Evolutionary conservation across 2,329 filamentous ascomycete species (phyloP).

Genomic region (Cryphonectria carpinicola): DNA sequence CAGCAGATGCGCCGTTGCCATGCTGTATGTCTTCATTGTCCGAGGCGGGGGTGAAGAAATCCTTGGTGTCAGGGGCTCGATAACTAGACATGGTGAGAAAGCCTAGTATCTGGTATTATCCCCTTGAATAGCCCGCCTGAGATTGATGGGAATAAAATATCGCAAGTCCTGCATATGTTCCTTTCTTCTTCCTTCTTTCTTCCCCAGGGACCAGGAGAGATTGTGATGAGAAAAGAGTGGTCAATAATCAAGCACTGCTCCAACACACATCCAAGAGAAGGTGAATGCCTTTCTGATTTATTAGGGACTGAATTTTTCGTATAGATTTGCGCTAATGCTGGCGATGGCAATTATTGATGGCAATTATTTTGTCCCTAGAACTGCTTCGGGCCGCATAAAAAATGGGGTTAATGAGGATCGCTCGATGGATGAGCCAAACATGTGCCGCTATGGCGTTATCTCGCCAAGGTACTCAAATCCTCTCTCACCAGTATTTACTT

Average conservation of each 20-base stretch:
- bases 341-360: neutral
- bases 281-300: neutral
- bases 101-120: neutral
- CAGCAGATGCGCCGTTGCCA: slow-evolving; percentile 8
- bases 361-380: neutral
- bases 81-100: slow-evolving; percentile 14
- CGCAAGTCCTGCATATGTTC: neutral
- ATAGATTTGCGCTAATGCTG: neutral
- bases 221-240: neutral
- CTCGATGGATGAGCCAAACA: slow-evolving; percentile 13
- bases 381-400: slow-evolving; percentile 3
- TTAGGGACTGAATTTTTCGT: neutral
- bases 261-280: too few relatives aligned
- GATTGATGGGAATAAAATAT: neutral
- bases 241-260: neutral
- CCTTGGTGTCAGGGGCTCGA: slow-evolving; percentile 18
- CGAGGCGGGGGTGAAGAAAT: neutral
- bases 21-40: slow-evolving; percentile 11
- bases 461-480: slow-evolving; percentile 3
- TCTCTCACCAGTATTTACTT: neutral
- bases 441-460: slow-evolving; percentile 26
- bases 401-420: slow-evolving; percentile 9
- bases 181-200: neutral
- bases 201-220: neutral
- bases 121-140: neutral